phyloP scores from a whole-genome alignment of 148 eudicot genomes.

The Silene latifolia region DNA sequence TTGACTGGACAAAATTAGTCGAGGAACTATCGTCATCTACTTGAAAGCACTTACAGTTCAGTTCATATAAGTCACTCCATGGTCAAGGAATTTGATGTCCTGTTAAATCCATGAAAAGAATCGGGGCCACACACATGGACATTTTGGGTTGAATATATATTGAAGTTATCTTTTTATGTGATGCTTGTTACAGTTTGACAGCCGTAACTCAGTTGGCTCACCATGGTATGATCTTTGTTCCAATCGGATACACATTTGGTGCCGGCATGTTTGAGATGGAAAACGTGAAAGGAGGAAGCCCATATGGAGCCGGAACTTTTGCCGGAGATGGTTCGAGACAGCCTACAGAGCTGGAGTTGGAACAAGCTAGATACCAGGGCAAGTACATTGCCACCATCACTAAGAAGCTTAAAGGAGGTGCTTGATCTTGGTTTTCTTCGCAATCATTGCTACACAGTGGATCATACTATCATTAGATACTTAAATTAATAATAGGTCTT shows the following conservation, averaged over 20 bases:
- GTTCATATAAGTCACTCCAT: neutral
- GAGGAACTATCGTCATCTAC: too few relatives aligned
- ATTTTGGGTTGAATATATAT: too few relatives aligned
- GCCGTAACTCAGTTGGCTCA: conserved; percentile 87
- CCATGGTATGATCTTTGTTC: conserved; percentile 89
- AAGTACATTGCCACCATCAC: conserved; percentile 60
- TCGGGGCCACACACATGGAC: too few relatives aligned
- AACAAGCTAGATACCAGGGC: conserved; percentile 83
- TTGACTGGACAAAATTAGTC: too few relatives aligned
- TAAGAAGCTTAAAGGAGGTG: conserved; percentile 69
- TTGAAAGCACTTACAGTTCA: too few relatives aligned
- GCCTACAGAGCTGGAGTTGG: conserved; percentile 68
- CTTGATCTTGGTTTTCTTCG: conserved; percentile 19
- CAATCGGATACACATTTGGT: conserved; percentile 86
- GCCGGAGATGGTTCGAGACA: conserved; percentile 90
- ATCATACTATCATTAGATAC: conserved; percentile 17
- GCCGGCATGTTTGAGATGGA: conserved; percentile 93
- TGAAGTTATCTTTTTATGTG: neutral
- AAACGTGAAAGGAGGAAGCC: conserved; percentile 83
- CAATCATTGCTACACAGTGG: neutral
- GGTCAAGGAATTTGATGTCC: neutral
- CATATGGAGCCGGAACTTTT: conserved; percentile 86
- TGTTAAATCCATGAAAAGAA: too few relatives aligned
- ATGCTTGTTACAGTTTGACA: conserved; percentile 51
- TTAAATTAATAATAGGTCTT: too few relatives aligned